phyloP scores from a whole-genome alignment of 305 asterid genomes.

The Fraxinus ornus region DNA sequence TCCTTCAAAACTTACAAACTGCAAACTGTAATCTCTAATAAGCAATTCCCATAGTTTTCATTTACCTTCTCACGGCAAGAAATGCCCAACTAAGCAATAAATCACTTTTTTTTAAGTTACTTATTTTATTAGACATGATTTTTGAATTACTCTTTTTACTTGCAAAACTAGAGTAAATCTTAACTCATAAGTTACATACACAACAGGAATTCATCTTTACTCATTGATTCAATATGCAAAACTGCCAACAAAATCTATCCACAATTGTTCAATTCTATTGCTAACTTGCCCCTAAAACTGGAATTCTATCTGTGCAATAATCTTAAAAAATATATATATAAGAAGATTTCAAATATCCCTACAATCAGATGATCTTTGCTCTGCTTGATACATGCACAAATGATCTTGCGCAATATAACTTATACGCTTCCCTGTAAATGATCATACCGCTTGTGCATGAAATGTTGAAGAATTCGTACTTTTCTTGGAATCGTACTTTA shows the following conservation, averaged over 20 bases:
- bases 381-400: constrained; percentile 12
- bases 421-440: constrained; percentile 19
- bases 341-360: constrained; percentile 20
- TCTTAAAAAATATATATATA: not conserved
- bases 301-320: not conserved
- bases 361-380: constrained; percentile 19
- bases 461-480: constrained; percentile 28
- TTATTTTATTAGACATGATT: not conserved
- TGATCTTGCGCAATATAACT: constrained; percentile 8
- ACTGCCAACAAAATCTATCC: constrained; percentile 11
- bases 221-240: constrained; percentile 9
- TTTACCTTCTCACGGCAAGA: not conserved
- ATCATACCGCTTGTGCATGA: constrained; percentile 37
- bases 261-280: constrained; percentile 11
- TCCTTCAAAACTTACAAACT: not conserved
- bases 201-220: constrained; percentile 4
- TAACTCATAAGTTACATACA: not conserved
- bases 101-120: not conserved
- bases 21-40: not conserved
- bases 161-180: not conserved
- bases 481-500: constrained; percentile 43
- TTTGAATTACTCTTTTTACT: too few relatives aligned
- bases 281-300: not conserved
- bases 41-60: not conserved
- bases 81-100: not conserved